Evolutionary conservation across 495 filamentous ascomycete genomes (phyloP).

Genomic region (Cryomyces minteri): DNA sequence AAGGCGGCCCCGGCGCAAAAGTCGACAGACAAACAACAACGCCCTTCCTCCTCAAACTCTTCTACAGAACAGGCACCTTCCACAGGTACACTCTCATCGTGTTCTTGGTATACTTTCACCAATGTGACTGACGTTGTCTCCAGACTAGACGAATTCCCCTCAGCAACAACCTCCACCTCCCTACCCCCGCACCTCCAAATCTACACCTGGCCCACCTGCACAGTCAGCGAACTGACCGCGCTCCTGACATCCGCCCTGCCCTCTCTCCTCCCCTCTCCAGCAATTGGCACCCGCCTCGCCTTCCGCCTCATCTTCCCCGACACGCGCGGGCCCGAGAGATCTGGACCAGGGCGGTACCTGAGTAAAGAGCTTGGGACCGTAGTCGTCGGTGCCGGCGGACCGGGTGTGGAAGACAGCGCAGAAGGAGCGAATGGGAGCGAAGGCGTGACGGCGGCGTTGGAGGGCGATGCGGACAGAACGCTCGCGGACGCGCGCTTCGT

Average conservation of each 20-base stretch:
- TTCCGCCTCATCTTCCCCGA: constrained; percentile 83
- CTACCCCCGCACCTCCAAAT: constrained; percentile 58
- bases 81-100: constrained; percentile 35
- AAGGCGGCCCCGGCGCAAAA: constrained; percentile 14
- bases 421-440: constrained; percentile 12
- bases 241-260: constrained; percentile 53
- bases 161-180: constrained; percentile 18
- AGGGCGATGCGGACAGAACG: constrained; percentile 50
- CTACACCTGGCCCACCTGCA: constrained; percentile 78
- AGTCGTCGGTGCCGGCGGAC: constrained; percentile 47
- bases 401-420: constrained; percentile 20
- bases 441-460: constrained; percentile 14
- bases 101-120: constrained; percentile 11
- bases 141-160: constrained; percentile 49
- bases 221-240: constrained; percentile 63
- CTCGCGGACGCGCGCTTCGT: constrained; percentile 62
- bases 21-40: constrained; percentile 58
- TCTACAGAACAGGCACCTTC: constrained; percentile 57
- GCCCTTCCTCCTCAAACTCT: constrained; percentile 82
- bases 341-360: constrained; percentile 34
- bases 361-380: constrained; percentile 66
- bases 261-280: constrained; percentile 48
- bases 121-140: background rate
- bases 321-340: constrained; percentile 32
- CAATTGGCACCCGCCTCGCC: constrained; percentile 61